Evolutionary conservation across 108 stramenopile genomes (phyloP).

Genomic region (Cyclotella cryptica): DNA sequence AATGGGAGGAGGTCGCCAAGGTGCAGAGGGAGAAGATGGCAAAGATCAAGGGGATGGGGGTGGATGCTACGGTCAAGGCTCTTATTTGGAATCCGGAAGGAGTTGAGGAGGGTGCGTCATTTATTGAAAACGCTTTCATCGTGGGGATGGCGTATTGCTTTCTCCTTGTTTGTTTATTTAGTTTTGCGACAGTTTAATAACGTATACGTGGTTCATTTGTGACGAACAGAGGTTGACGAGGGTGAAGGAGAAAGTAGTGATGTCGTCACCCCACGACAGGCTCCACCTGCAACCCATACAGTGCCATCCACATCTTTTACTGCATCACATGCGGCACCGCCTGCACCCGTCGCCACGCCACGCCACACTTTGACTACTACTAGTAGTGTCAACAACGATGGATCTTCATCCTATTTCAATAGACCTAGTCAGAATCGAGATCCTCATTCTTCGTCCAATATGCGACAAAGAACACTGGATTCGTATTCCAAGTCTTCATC

Average conservation of each 20-base stretch:
- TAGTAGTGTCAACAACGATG: neutral
- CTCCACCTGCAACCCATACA: conserved; percentile 4
- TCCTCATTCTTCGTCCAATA: neutral
- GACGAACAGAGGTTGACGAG: conserved; percentile 39
- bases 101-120: conserved; percentile 38
- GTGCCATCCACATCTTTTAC: conserved; percentile 4
- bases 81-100: conserved; percentile 65
- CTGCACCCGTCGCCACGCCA: conserved; percentile 33
- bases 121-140: conserved; percentile 17
- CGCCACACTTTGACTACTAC: conserved; percentile 9
- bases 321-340: neutral
- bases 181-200: neutral
- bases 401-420: neutral
- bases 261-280: conserved; percentile 22
- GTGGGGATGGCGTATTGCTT: neutral
- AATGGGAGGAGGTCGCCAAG: conserved; percentile 57
- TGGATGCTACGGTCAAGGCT: conserved; percentile 84
- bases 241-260: conserved; percentile 56
- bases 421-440: neutral
- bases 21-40: conserved; percentile 62
- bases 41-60: conserved; percentile 63
- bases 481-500: conserved; percentile 10
- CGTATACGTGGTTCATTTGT: too few relatives aligned
- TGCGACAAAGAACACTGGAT: conserved; percentile 28
- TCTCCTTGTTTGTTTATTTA: neutral